Evolutionary conservation across 1,284 basidiomycete genomes (phyloP), one percentile per base, ranked within the genome.

Genomic region (Rhodotorula sp.): DNA sequence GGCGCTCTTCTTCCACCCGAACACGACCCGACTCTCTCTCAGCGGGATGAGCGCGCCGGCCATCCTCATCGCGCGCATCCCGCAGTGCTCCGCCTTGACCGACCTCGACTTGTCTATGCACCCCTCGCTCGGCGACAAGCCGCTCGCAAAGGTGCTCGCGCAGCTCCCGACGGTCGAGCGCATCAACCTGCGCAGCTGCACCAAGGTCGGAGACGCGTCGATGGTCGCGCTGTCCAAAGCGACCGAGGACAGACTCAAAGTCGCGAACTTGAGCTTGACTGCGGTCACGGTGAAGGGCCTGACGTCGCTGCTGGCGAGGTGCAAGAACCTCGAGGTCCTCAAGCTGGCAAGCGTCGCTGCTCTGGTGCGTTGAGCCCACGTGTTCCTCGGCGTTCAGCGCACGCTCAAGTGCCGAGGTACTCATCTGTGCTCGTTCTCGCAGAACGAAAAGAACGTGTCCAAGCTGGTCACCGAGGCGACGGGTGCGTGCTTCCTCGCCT

Each of bases 211-310:
- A 56, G 77, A 79, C 50, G 67, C 63, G 23, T 64, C 65, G 17
- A 49, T 78, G 19, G 64, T 75, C 8, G 77, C 74, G 17, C 48
- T 78, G 14, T 66, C 71, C 10, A 69, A 70, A 54, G 72, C 70
- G 19, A 66, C 73, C 41, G 70, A 71, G n/a, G 52, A 59, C 10
- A 61, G 66, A 17, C 56, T 79, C 19, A 62, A 52, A 17, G 27
- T 46, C 7, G 71, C 67, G 34, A 78, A 79, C 50, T 64, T 79
- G 3, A 72, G 71, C 16, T 66, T 77, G 41, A 77, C 77, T 23
- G 77, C 77, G 10, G 77, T 76, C 12, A 76, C 66, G 14, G 58
- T 70, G 3, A 75, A 76, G 53, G 78, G 78, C 13, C 56, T 79
- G 17, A 70, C 61, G 10, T 62, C 64, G 19, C 42, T 79, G n/a